Base-by-base conservation (phyloP, 1,284 basidiomycete genomes). In the Marasmius tenuissimus region DNA sequence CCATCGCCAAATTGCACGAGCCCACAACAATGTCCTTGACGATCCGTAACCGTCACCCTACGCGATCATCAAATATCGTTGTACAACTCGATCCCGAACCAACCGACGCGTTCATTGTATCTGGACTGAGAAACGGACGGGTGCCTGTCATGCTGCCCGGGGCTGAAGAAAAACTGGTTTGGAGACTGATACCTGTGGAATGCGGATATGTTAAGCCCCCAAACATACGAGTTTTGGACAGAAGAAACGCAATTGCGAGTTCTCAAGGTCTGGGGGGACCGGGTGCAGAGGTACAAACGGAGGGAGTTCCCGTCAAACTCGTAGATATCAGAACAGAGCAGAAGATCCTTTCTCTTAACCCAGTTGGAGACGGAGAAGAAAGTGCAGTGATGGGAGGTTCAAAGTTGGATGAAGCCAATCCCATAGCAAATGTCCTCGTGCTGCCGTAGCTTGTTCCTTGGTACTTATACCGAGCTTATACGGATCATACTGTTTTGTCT, bases 121-220 rank as follows among this genome's bases (percentile, higher is more conserved):
- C 91, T 1, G 93, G 93, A 0, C 70, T 91, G 35, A 79, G 89
- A 53, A 85, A 77, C 60, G 85, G 85, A 3, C 82, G 86, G 10
- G 65, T 91, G 10, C 86, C 91, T 1, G 75, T 89, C 42, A 75
- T 95, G 27, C 75, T 93, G 37, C 89, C 92, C 0, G 87, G 88
- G 9, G 76, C 78, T 16, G 90, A 92, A 70, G 85, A 87, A 65
- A 78, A 73, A 56, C 58, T 93, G 14, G 73, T 73, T 4, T 92
- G 91, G 87, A 82, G 81, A 38, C 69, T 92, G 33, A 81, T 92
- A 33, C 87, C 91, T 0, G 71, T 92, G 34, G 88, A 91, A 63
- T 92, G 89, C 71, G 90, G 91, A 53, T 77, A 84, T 65, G 76
- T 88, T 51, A 79, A 70, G 61, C 67, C 88, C 14, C 90, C 91